Evolutionary conservation across 169 alveolate species (phyloP), one percentile per base, ranked within the genome.

Genomic region (Theileria sp.): DNA sequence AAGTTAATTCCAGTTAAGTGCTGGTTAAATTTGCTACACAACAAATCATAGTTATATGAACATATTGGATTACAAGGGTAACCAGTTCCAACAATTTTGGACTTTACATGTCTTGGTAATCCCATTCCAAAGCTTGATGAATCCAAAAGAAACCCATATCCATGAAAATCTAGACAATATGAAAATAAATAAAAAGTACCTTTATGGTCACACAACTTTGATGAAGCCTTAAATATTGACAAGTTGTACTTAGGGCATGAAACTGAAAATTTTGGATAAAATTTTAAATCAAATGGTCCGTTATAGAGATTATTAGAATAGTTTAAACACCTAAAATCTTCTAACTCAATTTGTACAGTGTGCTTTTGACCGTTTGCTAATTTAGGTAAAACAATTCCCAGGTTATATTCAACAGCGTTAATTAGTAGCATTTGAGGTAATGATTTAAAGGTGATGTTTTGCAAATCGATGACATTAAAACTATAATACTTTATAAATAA

Each of bases 21-120:
- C 28, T 75, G 79, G 51, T 85, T 75, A 44, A 76, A 79, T 61
- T 58, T 79, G n/a, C 51, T 74, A 64, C 91, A 85, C 5, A 72
- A 12, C 28, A 77, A 7, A 3, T 75, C 60, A 8, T 77, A 17
- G 69, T 75, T 79, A 69, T 67, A 78, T 10, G 64, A 75, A 60
- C 91, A 85, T 0, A 77, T 71, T 6, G 91, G 91, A 62, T 85
- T 87, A 64, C 91, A 85, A 26, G 91, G 91, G 72, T 85, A 79
- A 2, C 91, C 91, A 25, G 26, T 19, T n/a, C 89, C 89, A 9
- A 83, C 38, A 17, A 77, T 30, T 26, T 72, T 70, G n/a, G 79
- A 67, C 60, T 77, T 70, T 28, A 83, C 17, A 12, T 83, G 86
- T 19, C 50, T 8, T n/a, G 80, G 78, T 19, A 77, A 7, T 15